Conservation (phyloP, 352 stramenopile genomes). For the Globisporangium cystogenes region DNA sequence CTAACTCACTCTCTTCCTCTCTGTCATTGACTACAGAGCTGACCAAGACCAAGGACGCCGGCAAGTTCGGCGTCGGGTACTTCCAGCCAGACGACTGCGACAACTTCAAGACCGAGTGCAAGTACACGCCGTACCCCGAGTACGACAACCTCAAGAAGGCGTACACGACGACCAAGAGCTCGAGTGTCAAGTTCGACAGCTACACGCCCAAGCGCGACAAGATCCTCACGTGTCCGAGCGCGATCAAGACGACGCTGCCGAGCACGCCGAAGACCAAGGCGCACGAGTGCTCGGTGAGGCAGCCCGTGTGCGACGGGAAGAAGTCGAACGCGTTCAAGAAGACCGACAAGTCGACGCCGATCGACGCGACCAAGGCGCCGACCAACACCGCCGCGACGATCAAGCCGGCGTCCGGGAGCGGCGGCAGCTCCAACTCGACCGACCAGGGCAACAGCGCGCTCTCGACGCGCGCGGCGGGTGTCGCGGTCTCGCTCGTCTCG, state of each 20-base stretch:
- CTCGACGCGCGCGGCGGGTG: neutral
- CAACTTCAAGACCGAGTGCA: conserved; percentile 30
- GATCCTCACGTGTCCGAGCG: conserved; percentile 25
- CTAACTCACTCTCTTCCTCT: neutral
- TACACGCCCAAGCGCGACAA: conserved; percentile 22
- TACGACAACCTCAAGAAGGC: conserved; percentile 41
- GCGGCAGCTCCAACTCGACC: conserved; percentile 1
- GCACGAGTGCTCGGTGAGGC: conserved; percentile 36
- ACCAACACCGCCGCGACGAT: conserved; percentile 7
- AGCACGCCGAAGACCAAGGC: conserved; percentile 30
- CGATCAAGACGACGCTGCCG: conserved; percentile 17
- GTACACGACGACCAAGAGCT: conserved; percentile 38
- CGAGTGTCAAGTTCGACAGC: conserved; percentile 29
- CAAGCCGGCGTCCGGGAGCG: neutral
- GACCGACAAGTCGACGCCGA: conserved; percentile 5
- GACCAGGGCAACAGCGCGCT: neutral
- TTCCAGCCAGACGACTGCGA: conserved; percentile 41
- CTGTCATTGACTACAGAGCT: conserved; percentile 11
- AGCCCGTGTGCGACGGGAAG: conserved; percentile 52
- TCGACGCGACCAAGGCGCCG: conserved; percentile 8
- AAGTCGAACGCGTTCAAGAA: conserved; percentile 58
- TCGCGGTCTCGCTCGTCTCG: conserved; percentile 5
- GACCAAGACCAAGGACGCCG: conserved; percentile 25
- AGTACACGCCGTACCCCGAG: conserved; percentile 42
- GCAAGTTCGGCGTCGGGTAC: conserved; percentile 43